These are phyloP conservation scores for Hemileccinum rubropunctum DNA, from an alignment of 768 basidiomycete genomes.

Conservation along the genomic window DNA sequence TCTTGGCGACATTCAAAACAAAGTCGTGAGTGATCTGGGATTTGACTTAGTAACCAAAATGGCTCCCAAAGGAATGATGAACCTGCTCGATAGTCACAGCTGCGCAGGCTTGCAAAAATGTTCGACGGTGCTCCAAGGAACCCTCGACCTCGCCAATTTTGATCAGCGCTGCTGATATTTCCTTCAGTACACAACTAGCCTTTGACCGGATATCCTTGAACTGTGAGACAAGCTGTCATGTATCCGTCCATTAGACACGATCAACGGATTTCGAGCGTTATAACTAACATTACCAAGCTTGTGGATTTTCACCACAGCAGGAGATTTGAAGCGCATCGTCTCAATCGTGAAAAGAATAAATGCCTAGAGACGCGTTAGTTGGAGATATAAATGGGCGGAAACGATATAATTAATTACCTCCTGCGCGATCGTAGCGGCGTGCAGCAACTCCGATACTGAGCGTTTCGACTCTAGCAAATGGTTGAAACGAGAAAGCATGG, in stretches of 20 bases:
- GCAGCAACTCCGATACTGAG: conserved; percentile 58
- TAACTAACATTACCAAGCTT: conserved; percentile 66
- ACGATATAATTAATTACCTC: conserved; percentile 45
- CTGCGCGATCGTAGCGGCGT: conserved; percentile 70
- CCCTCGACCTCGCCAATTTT: conserved; percentile 51
- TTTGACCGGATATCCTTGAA: conserved; percentile 61
- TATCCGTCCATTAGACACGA: conserved; percentile 4
- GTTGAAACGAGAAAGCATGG: conserved; percentile 52
- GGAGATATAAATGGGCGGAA: not conserved
- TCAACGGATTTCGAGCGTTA: not conserved
- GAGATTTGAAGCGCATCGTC: conserved; percentile 68
- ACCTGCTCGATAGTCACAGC: conserved; percentile 39
- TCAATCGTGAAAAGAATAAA: conserved; percentile 70
- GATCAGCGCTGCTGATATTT: conserved; percentile 53
- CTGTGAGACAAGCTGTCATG: conserved; percentile 57
- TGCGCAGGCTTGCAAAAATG: conserved; percentile 50
- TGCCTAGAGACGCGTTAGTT: conserved; percentile 45
- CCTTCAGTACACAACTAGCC: conserved; percentile 50
- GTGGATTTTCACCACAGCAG: conserved; percentile 66
- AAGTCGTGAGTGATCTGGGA: conserved; percentile 64
- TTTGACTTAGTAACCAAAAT: not conserved
- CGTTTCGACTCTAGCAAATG: conserved; percentile 36
- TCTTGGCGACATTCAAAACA: conserved; percentile 58
- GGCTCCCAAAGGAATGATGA: not conserved
- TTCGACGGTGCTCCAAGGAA: conserved; percentile 50